phyloP scores from a whole-genome alignment of 1,139 yeast genomes.

The Suhomyces maxii region DNA sequence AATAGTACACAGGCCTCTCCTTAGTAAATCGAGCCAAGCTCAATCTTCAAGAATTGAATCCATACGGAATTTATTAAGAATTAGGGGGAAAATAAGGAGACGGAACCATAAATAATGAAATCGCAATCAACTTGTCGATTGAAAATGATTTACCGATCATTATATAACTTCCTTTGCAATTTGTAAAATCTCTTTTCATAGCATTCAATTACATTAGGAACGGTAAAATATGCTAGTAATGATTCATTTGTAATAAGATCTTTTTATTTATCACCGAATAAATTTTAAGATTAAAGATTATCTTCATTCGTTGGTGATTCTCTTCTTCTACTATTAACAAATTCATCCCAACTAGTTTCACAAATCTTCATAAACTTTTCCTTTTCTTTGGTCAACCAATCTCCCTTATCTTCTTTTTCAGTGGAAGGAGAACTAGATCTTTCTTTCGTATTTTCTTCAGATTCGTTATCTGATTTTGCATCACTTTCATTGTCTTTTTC shows the following conservation, averaged over 20 bases:
- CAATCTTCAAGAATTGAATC: conserved; percentile 5
- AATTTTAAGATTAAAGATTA: no score
- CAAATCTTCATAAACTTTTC: conserved; percentile 52
- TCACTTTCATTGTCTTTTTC: conserved; percentile 8
- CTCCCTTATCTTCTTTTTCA: conserved; percentile 8
- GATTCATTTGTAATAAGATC: not conserved
- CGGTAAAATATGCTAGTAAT: not conserved
- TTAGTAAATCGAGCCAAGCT: not conserved
- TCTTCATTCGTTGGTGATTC: not conserved
- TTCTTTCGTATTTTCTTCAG: conserved; percentile 1
- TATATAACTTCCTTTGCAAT: no score
- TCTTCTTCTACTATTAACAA: conserved; percentile 16
- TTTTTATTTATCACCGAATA: no score
- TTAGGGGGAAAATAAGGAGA: conserved; percentile 1
- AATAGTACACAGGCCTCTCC: not conserved
- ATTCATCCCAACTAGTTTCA: conserved; percentile 58
- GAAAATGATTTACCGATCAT: not conserved
- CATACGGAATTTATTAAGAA: conserved; percentile 3
- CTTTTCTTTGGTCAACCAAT: conserved; percentile 33
- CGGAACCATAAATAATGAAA: not conserved
- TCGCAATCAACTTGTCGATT: not conserved
- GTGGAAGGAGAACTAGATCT: conserved; percentile 6
- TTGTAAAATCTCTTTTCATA: no score
- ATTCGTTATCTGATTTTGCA: conserved; percentile 1
- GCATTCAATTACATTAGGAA: no score